Evolutionary conservation across 805 yeast species (phyloP), one percentile per base, ranked within the genome.

Genomic region (Schwanniomyces yamadae): DNA sequence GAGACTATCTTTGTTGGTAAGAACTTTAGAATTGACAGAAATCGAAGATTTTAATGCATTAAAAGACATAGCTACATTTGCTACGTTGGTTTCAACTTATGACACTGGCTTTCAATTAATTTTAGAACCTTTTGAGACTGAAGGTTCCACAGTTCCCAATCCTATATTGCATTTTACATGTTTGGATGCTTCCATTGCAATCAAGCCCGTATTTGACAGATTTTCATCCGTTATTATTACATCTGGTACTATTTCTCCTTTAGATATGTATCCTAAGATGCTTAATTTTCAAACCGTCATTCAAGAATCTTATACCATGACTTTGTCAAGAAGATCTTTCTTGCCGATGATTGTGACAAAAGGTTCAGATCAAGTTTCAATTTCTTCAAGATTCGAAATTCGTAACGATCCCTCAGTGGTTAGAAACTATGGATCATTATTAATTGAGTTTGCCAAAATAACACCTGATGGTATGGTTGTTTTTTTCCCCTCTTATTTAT

Each of bases 401-500:
- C 74, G 99, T 59, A 93, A 93, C 55, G 99, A 93, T 59, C 99
- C 99, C 4, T 86, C 96, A 52, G 96, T 93, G 36, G 98, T 93
- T 23, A 78, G 99, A 57, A 93, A 93, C 60, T 93, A 93, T 59
- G 99, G 99, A 3, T 86, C 95, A 3, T 69, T 93, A 50, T 63
- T 93, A 37, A 83, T 93, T 32, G 98, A 93, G 61, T 91, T 89
- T 57, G 77, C 98, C 10, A 93, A 93, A 52, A 83, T 88, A 34
- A 91, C 97, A 0, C 99, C 99, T 0, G 99, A 93, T 64, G 99
- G 99, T 4, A 70, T 93, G 75, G 99, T 93, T 32, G 97, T 93
- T 25, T 93, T 93, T 68, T 93, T 93, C 64, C 99, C 99, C 0
- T 85, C 96, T 1, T 93, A 93, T 69, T 70, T 93, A 24, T 95